Evolutionary conservation across 2,329 filamentous ascomycete genomes (phyloP).

Genomic region (Colletotrichum sojae): DNA sequence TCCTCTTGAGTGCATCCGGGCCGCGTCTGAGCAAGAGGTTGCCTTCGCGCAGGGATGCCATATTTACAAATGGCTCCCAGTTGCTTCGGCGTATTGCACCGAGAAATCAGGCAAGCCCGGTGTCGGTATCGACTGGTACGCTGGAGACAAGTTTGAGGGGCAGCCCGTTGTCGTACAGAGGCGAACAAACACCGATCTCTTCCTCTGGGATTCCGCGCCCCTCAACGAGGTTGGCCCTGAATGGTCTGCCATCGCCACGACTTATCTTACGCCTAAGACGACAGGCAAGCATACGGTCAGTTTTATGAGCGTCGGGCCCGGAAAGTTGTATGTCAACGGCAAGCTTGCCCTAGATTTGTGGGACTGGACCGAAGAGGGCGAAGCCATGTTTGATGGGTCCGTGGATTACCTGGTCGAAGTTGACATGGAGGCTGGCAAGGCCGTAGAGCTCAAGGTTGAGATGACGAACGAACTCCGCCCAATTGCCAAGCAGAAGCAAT

Average conservation of each 20-base stretch:
- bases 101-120: conserved; percentile 70
- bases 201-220: conserved; percentile 79
- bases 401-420: conserved; percentile 74
- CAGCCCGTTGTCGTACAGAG: conserved; percentile 69
- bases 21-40: conserved; percentile 67
- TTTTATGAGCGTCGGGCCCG: conserved; percentile 77
- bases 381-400: conserved; percentile 80
- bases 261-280: conserved; percentile 69
- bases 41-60: conserved; percentile 74
- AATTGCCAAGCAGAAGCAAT: conserved; percentile 69
- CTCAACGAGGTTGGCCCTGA: conserved; percentile 70
- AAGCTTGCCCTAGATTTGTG: conserved; percentile 74
- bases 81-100: conserved; percentile 72
- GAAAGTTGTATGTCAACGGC: conserved; percentile 72
- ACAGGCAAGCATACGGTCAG: conserved; percentile 76
- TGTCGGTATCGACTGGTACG: conserved; percentile 75
- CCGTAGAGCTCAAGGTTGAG: conserved; percentile 74
- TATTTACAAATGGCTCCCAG: conserved; percentile 75
- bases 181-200: conserved; percentile 75
- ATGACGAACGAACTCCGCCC: conserved; percentile 78
- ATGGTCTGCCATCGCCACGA: conserved; percentile 76
- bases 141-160: conserved; percentile 74
- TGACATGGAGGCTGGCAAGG: conserved; percentile 70
- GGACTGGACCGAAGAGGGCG: conserved; percentile 78
- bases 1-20: conserved; percentile 74